phyloP scores from a whole-genome alignment of 805 yeast genomes.

The Starmerella cellae region DNA sequence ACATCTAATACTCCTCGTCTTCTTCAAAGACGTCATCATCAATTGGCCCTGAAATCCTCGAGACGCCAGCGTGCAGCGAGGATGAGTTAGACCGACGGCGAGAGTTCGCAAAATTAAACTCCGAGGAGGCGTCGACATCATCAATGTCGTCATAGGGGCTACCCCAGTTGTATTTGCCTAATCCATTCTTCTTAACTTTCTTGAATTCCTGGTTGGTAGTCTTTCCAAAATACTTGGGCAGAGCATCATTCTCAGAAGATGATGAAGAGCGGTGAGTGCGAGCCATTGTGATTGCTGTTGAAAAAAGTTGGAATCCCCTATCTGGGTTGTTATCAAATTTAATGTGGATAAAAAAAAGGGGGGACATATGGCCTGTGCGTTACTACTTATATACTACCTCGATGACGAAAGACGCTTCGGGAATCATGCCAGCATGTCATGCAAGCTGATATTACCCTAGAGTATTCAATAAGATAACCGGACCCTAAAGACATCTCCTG shows the following conservation, averaged over 20 bases:
- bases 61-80: constrained; percentile 9
- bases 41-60: constrained; percentile 1
- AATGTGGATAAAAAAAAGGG: background rate
- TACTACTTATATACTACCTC: background rate
- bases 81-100: constrained; percentile 29
- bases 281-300: constrained; percentile 17
- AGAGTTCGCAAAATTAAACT: constrained; percentile 31
- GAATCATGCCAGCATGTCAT: too few relatives aligned
- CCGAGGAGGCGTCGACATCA: constrained; percentile 47
- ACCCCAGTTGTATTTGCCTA: constrained; percentile 86
- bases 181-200: constrained; percentile 68
- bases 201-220: constrained; percentile 64
- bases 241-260: constrained; percentile 39
- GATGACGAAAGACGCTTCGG: too few relatives aligned
- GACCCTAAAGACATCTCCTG: too few relatives aligned
- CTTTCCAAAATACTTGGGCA: constrained; percentile 66
- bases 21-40: constrained; percentile 13
- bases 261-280: constrained; percentile 26
- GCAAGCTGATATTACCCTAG: too few relatives aligned
- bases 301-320: too few relatives aligned
- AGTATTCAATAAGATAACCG: too few relatives aligned
- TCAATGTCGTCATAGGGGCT: constrained; percentile 51
- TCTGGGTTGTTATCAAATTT: too few relatives aligned
- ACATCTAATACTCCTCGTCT: constrained; percentile 3
- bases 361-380: background rate